Conservation (phyloP, 306 rosid species). For the Cicer judaicum region DNA sequence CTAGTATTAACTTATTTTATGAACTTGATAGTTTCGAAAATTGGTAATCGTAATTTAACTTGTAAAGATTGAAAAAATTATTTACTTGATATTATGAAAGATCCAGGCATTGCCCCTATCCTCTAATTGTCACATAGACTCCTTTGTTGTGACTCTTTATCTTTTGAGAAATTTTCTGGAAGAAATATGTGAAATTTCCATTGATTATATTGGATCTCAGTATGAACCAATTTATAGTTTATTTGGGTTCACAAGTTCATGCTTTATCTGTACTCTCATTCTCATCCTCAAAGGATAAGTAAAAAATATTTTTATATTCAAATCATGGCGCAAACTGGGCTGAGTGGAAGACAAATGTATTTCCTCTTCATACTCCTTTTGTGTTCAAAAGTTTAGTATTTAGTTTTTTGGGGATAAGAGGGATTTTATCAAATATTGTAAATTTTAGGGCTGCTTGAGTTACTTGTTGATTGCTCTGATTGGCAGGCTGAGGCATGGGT, state of each 20-base stretch:
- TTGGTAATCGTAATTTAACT: not conserved
- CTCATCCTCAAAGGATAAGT: not conserved
- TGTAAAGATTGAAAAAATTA: not conserved
- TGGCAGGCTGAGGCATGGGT: slow-evolving; percentile 85
- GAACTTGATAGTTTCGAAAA: not conserved
- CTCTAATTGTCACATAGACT: not conserved
- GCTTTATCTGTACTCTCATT: not conserved
- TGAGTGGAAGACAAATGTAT: slow-evolving; percentile 9
- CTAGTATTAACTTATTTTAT: not conserved
- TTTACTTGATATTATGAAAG: not conserved
- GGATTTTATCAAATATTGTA: slow-evolving; percentile 13
- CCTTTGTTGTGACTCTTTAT: not conserved
- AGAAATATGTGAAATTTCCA: not conserved
- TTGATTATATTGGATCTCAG: not conserved
- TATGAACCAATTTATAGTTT: not conserved
- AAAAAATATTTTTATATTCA: not conserved
- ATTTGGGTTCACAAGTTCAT: not conserved
- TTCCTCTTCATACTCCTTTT: not conserved
- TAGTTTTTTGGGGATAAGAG: not conserved
- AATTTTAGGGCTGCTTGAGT: slow-evolving; percentile 13
- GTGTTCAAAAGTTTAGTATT: not conserved
- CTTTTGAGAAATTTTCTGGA: not conserved
- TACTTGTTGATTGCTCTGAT: slow-evolving; percentile 30
- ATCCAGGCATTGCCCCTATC: not conserved
- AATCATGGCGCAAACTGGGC: slow-evolving; percentile 5